phyloP scores from a whole-genome alignment of 495 filamentous ascomycete species.

The Immersiella caudata region DNA sequence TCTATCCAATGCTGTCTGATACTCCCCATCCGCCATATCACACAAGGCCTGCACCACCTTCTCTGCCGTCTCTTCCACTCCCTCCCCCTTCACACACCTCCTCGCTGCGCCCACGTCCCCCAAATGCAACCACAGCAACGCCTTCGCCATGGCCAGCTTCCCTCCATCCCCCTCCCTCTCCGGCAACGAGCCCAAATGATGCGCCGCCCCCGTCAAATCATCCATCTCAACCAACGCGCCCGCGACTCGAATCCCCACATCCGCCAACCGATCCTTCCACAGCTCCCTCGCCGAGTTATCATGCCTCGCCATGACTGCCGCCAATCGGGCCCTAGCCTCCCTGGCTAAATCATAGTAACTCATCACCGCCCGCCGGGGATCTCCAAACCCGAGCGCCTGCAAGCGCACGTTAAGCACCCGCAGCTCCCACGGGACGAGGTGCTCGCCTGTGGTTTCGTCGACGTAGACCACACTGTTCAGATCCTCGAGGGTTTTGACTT shows the following conservation, averaged over 20 bases:
- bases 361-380: conserved; percentile 81
- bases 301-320: conserved; percentile 34
- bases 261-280: conserved; percentile 70
- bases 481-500: conserved; percentile 82
- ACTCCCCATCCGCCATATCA: conserved; percentile 78
- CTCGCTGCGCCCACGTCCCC: conserved; percentile 75
- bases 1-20: conserved; percentile 59
- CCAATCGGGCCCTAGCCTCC: conserved; percentile 65
- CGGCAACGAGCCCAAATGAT: conserved; percentile 60
- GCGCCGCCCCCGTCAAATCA: conserved; percentile 73
- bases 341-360: conserved; percentile 84
- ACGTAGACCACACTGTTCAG: conserved; percentile 71
- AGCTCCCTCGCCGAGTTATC: conserved; percentile 53
- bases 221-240: conserved; percentile 90
- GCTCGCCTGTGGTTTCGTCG: conserved; percentile 50
- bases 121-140: conserved; percentile 71
- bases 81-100: conserved; percentile 42
- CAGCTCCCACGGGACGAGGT: conserved; percentile 85
- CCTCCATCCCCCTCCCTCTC: conserved; percentile 33
- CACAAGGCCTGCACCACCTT: conserved; percentile 64
- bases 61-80: conserved; percentile 30
- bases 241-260: conserved; percentile 77
- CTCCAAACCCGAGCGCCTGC: conserved; percentile 81
- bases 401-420: conserved; percentile 78
- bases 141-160: conserved; percentile 47